These are phyloP conservation scores for Solanum chiquidenum DNA, from an alignment of 257 asterid species.

Conservation along the genomic window DNA sequence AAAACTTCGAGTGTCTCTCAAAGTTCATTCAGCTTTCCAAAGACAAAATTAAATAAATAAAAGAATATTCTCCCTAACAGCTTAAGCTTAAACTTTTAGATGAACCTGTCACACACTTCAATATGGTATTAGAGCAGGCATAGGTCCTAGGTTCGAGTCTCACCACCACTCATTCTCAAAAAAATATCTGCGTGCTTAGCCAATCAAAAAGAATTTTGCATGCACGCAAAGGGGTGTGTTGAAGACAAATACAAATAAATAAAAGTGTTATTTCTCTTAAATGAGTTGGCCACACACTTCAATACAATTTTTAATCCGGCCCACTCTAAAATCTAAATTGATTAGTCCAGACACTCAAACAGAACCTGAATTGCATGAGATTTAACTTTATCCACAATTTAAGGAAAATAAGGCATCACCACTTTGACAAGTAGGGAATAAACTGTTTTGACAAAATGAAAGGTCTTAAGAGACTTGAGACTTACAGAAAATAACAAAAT, in stretches of 20 bases:
- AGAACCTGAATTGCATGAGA: background rate
- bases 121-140: background rate
- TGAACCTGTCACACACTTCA: background rate
- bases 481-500: constrained; percentile 66
- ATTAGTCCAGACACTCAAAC: background rate
- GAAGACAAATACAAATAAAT: background rate
- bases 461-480: background rate
- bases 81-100: background rate
- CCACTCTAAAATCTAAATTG: background rate
- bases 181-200: background rate
- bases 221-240: background rate
- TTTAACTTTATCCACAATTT: background rate
- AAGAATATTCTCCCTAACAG: background rate
- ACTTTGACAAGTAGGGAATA: background rate
- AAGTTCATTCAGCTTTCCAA: background rate
- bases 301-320: background rate
- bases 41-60: background rate
- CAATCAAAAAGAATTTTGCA: background rate
- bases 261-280: background rate
- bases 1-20: background rate
- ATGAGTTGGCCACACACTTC: background rate
- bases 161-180: background rate
- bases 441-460: background rate
- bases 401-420: background rate
- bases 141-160: background rate